Conservation (phyloP, 2,329 filamentous ascomycete species). For the Truncatella angustata region DNA sequence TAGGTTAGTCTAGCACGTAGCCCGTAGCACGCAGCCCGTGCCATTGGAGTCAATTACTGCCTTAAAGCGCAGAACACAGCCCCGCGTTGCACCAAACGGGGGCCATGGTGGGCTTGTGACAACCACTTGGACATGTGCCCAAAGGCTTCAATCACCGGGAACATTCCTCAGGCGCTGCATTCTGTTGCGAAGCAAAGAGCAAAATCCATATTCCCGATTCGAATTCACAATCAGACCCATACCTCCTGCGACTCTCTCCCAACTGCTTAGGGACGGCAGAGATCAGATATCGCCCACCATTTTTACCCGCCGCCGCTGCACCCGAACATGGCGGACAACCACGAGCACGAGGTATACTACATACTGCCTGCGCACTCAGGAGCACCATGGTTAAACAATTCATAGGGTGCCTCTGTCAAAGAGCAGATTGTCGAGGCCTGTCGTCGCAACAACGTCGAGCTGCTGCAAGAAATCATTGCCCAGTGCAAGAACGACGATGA, state of each 20-base stretch:
- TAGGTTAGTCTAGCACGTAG: no score
- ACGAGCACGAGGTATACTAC: slow-evolving; percentile 29
- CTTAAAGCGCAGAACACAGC: not conserved
- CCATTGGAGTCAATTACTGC: not conserved
- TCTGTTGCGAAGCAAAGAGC: no score
- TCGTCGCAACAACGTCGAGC: slow-evolving; percentile 85
- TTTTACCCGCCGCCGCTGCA: no score
- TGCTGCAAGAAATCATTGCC: slow-evolving; percentile 73
- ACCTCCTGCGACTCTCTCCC: no score
- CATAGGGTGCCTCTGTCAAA: slow-evolving; percentile 2
- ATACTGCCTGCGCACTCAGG: not conserved
- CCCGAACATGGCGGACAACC: slow-evolving; percentile 28
- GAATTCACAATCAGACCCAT: no score
- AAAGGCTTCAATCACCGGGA: not conserved
- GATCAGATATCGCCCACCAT: no score
- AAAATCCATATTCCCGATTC: no score
- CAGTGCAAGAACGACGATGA: slow-evolving; percentile 59
- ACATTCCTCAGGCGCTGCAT: not conserved
- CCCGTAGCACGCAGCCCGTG: no score
- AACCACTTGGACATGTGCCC: not conserved
- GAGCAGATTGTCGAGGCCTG: slow-evolving; percentile 88
- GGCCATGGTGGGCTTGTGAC: not conserved
- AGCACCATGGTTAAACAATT: not conserved
- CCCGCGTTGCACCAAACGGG: not conserved
- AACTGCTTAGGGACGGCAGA: no score